Evolutionary conservation across 768 basidiomycete genomes (phyloP), one percentile per base, ranked within the genome.

Genomic region (Boletus patriciae): DNA sequence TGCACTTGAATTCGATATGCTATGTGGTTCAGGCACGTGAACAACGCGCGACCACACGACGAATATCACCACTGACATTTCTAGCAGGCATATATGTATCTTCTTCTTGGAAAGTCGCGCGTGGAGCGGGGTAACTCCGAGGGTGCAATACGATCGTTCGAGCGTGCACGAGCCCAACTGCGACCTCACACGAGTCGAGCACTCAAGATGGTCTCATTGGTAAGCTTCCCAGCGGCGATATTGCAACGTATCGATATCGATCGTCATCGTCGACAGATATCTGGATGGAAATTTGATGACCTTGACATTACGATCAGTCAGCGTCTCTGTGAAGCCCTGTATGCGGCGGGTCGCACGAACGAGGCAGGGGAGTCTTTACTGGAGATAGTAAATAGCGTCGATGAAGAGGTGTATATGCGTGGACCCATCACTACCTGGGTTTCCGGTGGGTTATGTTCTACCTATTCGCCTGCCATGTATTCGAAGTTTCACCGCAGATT

Each of bases 251-350:
- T 6, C 6, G 15, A 50, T 29, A 13, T 13, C 11, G 11, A 16
- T 38, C 16, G 8, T 7, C 16, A 18, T 38, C 18, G 1, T n/a
- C 29, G 6, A 18, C 38, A 59, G 58, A 38, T 55, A 21, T 42
- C 49, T 3, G 52, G 52, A 12, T 59, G 57, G 57, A 18, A 50
- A 2, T 59, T 59, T n/a, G 38, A 59, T 23, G 16, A 44, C 18
- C 51, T 58, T 18, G 15, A 6, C 4, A n/a, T 49, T 8, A 38
- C 4, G 4, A 44, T 58, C 19, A 25, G 46, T n/a, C 46, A 23
- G 7, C 46, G 19, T 44, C 29, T 21, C 23, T 48, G 51, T 21
- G 46, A 46, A 10, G 43, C 57, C 8, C 18, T 58, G 4, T 40
- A 23, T 33, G 46, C 52, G 9, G 11, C 33, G 33, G 33, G 33